Base-by-base conservation (phyloP, 2,329 filamentous ascomycete genomes). In the Apiospora marii region DNA sequence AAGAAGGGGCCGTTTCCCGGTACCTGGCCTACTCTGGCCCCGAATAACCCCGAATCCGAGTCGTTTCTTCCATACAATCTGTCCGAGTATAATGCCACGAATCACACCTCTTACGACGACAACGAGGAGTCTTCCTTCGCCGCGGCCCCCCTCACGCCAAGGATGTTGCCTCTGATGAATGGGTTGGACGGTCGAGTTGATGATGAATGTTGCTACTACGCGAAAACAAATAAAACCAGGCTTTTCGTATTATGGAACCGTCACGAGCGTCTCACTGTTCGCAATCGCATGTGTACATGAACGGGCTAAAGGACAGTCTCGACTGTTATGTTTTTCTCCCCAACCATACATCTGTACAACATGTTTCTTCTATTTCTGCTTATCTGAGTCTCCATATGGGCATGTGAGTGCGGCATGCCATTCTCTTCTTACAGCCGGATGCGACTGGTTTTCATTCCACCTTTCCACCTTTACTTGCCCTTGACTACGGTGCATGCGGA, bases 171-270 rank as follows among this genome's bases (percentile, higher is more conserved):
- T 46, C 46, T 72, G 61, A 72, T 72, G 73, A 72, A 72, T 49
- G 72, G 74, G 73, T 74, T 74, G 72, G 74, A 75, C 69, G 75
- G 76, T 74, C 73, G 74, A 77, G 75, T 76, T 75, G 78, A 77
- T 74, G 78, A 77, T 75, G 74, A 75, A 78, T 78, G 78, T 78
- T 79, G 78, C 75, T 80, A 78, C 78, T 80, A 80, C 76, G 78
- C 77, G 78, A 80, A 80, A 81, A 81, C 75, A 79, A 79, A 79
- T 80, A 81, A 80, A 81, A 80, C 79, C 78, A 80, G 79, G 78
- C 80, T 80, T 80, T 78, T 76, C 77, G 68, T 79, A 78, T 79
- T 78, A 77, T 74, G 44, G 67, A 46, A 27, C 12, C 30, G 67
- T 48, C 67, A 68, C 30, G 67, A 68, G 58, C 58, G 34, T 64